Evolutionary conservation across 176 grass and related monocot species (phyloP).

Genomic region (Oryza officinalis): DNA sequence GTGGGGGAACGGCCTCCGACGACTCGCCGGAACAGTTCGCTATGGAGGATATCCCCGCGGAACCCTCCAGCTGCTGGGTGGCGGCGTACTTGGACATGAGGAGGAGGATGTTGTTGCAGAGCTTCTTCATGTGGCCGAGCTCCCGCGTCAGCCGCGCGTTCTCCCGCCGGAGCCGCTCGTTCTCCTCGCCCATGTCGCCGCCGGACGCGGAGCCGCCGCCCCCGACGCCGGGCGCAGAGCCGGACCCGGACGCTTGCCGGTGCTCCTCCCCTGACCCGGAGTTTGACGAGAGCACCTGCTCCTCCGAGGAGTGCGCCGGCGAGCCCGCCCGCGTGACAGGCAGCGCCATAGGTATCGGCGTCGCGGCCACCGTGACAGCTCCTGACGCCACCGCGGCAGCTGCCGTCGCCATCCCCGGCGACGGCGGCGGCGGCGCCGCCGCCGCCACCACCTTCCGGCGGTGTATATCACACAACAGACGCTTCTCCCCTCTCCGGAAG

Average conservation of each 20-base stretch:
- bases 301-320: slow-evolving; percentile 55
- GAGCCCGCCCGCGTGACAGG: slow-evolving; percentile 44
- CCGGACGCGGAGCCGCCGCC: slow-evolving; percentile 35
- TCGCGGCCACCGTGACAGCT: slow-evolving; percentile 41
- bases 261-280: slow-evolving; percentile 37
- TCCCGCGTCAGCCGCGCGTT: slow-evolving; percentile 75
- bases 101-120: slow-evolving; percentile 81
- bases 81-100: slow-evolving; percentile 80
- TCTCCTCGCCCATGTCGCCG: slow-evolving; percentile 67
- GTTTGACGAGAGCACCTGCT: slow-evolving; percentile 78
- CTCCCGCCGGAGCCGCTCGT: slow-evolving; percentile 64
- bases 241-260: slow-evolving; percentile 28
- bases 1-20: slow-evolving; percentile 34
- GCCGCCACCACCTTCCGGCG: slow-evolving; percentile 52
- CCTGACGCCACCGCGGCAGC: slow-evolving; percentile 8
- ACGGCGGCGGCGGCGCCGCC: background rate
- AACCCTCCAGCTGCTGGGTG: slow-evolving; percentile 38
- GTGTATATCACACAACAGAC: slow-evolving; percentile 73
- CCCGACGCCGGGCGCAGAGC: slow-evolving; percentile 26
- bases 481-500: slow-evolving; percentile 74
- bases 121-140: slow-evolving; percentile 83
- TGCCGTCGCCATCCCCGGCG: slow-evolving; percentile 4
- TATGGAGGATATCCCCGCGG: slow-evolving; percentile 32
- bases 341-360: slow-evolving; percentile 60
- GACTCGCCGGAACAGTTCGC: slow-evolving; percentile 50